Conservation (phyloP, 2,329 filamentous ascomycete genomes). For the Fusarium redolens region DNA sequence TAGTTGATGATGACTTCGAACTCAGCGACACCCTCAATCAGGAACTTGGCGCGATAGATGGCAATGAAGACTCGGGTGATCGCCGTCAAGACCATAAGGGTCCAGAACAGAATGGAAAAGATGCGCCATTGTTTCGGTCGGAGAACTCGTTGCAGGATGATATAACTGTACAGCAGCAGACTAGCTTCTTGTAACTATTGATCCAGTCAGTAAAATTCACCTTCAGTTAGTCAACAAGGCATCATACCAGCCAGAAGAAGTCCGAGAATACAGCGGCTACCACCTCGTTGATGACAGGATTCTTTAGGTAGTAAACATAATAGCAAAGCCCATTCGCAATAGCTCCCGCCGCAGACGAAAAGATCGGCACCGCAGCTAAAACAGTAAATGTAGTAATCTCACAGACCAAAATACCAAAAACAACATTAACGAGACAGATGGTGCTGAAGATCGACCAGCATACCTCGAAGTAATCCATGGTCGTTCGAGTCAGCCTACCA, state of each 20-base stretch:
- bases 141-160: constrained; percentile 63
- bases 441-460: constrained; percentile 58
- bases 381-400: constrained; percentile 52
- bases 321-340: constrained; percentile 56
- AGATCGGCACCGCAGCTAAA: constrained; percentile 52
- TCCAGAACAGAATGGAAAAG: constrained; percentile 66
- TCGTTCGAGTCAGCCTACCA: background rate
- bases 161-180: constrained; percentile 60
- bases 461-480: constrained; percentile 48
- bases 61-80: constrained; percentile 59
- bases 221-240: fast-evolving
- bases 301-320: constrained; percentile 52
- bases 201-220: background rate
- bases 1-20: constrained; percentile 47
- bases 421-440: constrained; percentile 52
- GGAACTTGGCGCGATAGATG: constrained; percentile 46
- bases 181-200: constrained; percentile 55
- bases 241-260: constrained; percentile 53
- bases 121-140: constrained; percentile 53
- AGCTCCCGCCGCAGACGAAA: constrained; percentile 51
- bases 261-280: constrained; percentile 54
- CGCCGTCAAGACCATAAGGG: constrained; percentile 63
- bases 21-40: constrained; percentile 44
- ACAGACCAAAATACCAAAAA: constrained; percentile 52
- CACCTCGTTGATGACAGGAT: constrained; percentile 41